Base-by-base conservation (phyloP, 495 filamentous ascomycete genomes). In the Penicillium cosmopolitanum region DNA sequence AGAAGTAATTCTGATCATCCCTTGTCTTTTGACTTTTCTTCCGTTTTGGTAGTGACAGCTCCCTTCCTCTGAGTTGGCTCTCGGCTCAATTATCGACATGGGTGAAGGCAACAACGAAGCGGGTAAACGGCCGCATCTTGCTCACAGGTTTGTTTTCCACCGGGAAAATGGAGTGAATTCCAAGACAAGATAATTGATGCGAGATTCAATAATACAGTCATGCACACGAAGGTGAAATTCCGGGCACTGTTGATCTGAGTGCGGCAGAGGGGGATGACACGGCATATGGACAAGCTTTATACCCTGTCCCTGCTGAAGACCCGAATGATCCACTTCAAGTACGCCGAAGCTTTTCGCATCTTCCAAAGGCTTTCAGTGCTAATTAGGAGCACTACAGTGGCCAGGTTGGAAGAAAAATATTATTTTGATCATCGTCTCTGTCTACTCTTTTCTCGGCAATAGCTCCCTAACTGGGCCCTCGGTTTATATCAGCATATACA, bases 261-360 rank as follows among this genome's bases (percentile, higher is more conserved):
- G 76, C 78, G 50, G 64, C 56, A n/a, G 85, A 87, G 71, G 85
- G 85, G 51, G 85, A 88, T 59, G 84, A 86, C 58, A 83, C 81
- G 3, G 82, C 73, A 2, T 81, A 85, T 47, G 85, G 85, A 53
- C 84, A 86, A 60, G 85, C 85, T 3, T 67, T 87, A 21, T 88
- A 82, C 58, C 85, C 85, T 2, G 84, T 87, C 0, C 85, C 85
- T 7, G 79, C 83, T 0, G 82, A 85, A 52, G 84, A 87, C 60
- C 85, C 85, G 0, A 88, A 88, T 57, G 84, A 88, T 66, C 85
- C 85, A n/a, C 74, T 86, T 31, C 80, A 82, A 62, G 80, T 80
- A 57, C 23, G 56, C 25, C 18, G 35, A 53, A 60, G 28, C 28
- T 31, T 2, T 6, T 38, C 11, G 36, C 15, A 38, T 38, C 12